Percentiles rank a stretch among this genome's conserved stretches.
Conservation (phyloP, 2,329 filamentous ascomycete species). For the Colletotrichum lupini region DNA sequence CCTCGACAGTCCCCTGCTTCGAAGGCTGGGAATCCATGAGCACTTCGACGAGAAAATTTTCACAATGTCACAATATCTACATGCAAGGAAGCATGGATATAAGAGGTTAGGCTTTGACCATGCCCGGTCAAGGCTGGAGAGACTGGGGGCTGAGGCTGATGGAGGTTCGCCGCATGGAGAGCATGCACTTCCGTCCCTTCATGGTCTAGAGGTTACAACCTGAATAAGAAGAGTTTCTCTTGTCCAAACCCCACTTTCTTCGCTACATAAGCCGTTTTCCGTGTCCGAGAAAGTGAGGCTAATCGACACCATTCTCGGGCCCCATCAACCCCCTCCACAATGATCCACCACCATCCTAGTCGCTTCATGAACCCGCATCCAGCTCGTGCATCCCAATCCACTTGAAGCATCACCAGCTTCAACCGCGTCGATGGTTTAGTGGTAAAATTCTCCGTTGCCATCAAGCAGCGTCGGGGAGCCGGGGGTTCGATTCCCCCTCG, state of each 20-base stretch:
- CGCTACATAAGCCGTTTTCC: not conserved
- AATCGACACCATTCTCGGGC: not conserved
- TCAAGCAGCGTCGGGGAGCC: slow-evolving; percentile 28
- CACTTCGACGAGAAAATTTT: not conserved
- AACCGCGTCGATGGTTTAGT: slow-evolving; percentile 30
- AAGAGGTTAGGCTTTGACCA: not conserved
- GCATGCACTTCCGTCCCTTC: not conserved
- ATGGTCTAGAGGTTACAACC: not conserved
- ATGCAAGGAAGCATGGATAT: not conserved
- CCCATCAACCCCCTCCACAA: not conserved
- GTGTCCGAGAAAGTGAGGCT: not conserved
- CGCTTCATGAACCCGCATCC: not conserved
- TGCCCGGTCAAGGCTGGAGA: not conserved
- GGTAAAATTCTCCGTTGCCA: slow-evolving; percentile 33
- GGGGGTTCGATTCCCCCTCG: slow-evolving; percentile 31
- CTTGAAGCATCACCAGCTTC: not conserved
- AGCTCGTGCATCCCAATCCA: accelerated
- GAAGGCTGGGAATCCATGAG: not conserved
- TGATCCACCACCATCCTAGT: not conserved
- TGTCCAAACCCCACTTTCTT: not conserved
- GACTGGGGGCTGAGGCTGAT: no score
- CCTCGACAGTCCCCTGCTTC: not conserved
- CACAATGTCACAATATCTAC: not conserved
- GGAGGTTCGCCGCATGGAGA: not conserved
- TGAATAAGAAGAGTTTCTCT: not conserved